Base-by-base conservation (phyloP, 371 early-diverging fungal genomes). In the Mucor piriformis region DNA sequence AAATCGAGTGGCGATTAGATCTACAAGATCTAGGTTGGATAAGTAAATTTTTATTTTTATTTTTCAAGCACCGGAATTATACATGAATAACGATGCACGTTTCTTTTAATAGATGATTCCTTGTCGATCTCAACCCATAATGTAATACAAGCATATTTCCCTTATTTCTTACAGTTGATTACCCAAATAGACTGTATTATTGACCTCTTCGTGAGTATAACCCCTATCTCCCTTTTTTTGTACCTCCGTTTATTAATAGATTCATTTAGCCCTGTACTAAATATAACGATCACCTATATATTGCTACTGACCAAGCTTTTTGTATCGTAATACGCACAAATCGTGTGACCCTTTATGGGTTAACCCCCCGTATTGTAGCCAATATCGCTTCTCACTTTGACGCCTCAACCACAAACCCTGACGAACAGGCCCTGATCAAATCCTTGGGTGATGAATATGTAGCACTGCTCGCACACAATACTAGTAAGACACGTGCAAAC, bases 101-200 rank as follows among this genome's bases (percentile, higher is more conserved):
- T 35, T 23, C 13, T 32, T 23, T 43, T 32, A 23, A 12, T 12
- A 16, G 32, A 23, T 21, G 33, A 46, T 27, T 38, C 27, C 21
- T 2, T 50, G 58, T 57, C 58, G 58, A 57, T 57, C 58, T 37
- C 34, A 34, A 20, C 32, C 20, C 27, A 21, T 47, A 18, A 35
- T 37, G 27, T 49, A 0, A 35, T 54, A 32, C 56, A 40, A 23
- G 44, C 55, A 23, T 62, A 55, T 50, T 62, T 62, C 32, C 56
- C 62, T 11, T 50, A 13, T 50, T 43, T 49, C 12, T 20, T 57
- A 46, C 24, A 7, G n/a, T 15, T 37, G 12, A 37, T 37, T n/a
- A 10, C n/a, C 38, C 15, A 37, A n/a, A 37, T n/a, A 37, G 38
- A n/a, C 38, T 3, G 15, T n/a, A 12, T 37, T 3, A 3, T n/a